Evolutionary conservation across 345 rosid genomes (phyloP).

Genomic region (Citrus reticulata): DNA sequence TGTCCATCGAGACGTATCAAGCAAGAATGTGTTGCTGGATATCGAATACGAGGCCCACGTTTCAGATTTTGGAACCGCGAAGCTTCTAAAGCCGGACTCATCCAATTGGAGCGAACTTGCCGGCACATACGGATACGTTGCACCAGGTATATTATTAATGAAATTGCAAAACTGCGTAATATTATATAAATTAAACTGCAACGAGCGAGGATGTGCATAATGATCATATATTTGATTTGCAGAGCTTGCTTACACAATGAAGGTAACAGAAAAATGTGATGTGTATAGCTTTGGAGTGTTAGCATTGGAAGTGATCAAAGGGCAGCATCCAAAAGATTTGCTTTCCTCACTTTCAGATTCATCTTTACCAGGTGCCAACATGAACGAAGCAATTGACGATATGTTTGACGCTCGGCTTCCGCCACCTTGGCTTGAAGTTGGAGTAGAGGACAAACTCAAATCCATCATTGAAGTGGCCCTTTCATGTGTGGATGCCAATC

Average conservation of each 20-base stretch:
- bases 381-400: not conserved
- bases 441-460: not conserved
- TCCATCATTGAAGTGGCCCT: constrained; percentile 13
- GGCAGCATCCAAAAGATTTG: constrained; percentile 14
- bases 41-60: constrained; percentile 14
- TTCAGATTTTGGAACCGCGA: not conserved
- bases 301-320: not conserved
- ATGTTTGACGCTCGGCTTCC: constrained; percentile 14
- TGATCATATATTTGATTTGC: not conserved
- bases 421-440: not conserved
- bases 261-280: not conserved
- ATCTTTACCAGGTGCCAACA: not conserved
- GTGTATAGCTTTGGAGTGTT: not conserved
- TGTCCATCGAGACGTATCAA: not conserved
- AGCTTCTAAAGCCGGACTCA: not conserved
- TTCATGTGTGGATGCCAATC: constrained; percentile 24
- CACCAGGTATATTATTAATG: constrained; percentile 22
- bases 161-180: no score
- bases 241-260: constrained; percentile 21
- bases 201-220: no score
- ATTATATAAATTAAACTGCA: no score
- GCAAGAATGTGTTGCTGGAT: constrained; percentile 21
- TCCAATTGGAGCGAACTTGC: constrained; percentile 15
- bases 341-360: not conserved
- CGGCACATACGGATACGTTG: constrained; percentile 22